Conservation (phyloP, 345 rosid species). For the Eucalyptus viminalis region DNA sequence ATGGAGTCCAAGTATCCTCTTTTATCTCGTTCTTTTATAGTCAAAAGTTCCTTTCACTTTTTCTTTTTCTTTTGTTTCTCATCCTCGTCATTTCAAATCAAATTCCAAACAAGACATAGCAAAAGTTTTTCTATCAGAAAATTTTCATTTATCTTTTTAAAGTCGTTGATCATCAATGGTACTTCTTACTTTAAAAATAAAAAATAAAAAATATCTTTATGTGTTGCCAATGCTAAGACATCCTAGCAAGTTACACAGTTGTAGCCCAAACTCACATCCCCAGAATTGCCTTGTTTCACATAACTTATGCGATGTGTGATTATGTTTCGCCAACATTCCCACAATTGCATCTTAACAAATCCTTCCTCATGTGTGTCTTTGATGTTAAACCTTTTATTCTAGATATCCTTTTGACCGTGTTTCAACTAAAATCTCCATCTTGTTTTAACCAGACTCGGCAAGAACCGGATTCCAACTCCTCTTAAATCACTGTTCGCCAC, state of each 20-base stretch:
- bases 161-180: neutral
- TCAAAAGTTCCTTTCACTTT: neutral
- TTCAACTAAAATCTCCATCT: neutral
- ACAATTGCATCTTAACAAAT: neutral
- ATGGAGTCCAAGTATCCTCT: neutral
- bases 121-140: neutral
- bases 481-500: neutral
- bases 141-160: neutral
- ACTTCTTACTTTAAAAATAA: neutral
- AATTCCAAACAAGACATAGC: neutral
- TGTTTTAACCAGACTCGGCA: neutral
- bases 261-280: neutral
- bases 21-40: neutral
- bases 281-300: neutral
- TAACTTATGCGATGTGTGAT: neutral
- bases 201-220: neutral
- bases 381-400: neutral
- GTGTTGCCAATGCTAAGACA: neutral
- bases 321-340: neutral
- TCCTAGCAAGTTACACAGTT: neutral
- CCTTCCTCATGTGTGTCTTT: neutral
- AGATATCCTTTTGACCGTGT: neutral
- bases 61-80: neutral
- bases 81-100: neutral
- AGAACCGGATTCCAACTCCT: neutral